Conservation (phyloP, 768 basidiomycete genomes). For the Sistotremastrum suecicum region DNA sequence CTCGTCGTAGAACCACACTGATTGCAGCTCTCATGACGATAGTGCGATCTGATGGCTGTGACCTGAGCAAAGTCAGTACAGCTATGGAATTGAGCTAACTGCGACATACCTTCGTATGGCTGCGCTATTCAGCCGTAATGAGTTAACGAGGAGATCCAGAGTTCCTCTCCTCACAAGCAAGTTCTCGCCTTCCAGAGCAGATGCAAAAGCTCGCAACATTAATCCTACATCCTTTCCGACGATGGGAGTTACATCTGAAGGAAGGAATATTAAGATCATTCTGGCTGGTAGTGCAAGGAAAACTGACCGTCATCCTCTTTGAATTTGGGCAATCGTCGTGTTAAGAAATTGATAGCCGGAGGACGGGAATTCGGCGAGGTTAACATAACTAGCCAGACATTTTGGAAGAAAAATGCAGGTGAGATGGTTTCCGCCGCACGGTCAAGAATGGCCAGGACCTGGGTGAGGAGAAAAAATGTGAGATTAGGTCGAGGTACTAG, state of each 20-base stretch:
- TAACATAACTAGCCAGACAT: conserved; percentile 86
- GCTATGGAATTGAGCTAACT: background rate
- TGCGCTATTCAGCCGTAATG: conserved; percentile 57
- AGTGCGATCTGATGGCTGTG: conserved; percentile 56
- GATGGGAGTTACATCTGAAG: conserved; percentile 47
- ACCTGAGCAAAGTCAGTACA: background rate
- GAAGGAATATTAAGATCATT: conserved; percentile 1
- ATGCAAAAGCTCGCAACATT: conserved; percentile 86
- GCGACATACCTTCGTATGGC: conserved; percentile 39
- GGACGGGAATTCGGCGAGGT: conserved; percentile 78
- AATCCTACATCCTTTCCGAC: conserved; percentile 82
- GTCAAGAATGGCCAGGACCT: conserved; percentile 75
- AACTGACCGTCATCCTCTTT: conserved; percentile 54
- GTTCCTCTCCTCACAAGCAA: conserved; percentile 77
- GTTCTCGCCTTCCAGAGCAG: conserved; percentile 88
- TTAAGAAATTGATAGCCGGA: conserved; percentile 77
- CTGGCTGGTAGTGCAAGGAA: background rate
- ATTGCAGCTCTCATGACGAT: conserved; percentile 81
- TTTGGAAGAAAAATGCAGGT: conserved; percentile 86
- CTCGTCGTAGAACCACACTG: conserved; percentile 81
- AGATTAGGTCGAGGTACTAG: background rate
- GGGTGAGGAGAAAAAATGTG: conserved; percentile 6
- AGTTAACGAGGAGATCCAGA: conserved; percentile 72
- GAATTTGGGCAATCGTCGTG: conserved; percentile 60
- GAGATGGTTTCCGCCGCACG: conserved; percentile 73